Base-by-base conservation (phyloP, 1,139 yeast species). In the Sugiyamaella sp. region DNA sequence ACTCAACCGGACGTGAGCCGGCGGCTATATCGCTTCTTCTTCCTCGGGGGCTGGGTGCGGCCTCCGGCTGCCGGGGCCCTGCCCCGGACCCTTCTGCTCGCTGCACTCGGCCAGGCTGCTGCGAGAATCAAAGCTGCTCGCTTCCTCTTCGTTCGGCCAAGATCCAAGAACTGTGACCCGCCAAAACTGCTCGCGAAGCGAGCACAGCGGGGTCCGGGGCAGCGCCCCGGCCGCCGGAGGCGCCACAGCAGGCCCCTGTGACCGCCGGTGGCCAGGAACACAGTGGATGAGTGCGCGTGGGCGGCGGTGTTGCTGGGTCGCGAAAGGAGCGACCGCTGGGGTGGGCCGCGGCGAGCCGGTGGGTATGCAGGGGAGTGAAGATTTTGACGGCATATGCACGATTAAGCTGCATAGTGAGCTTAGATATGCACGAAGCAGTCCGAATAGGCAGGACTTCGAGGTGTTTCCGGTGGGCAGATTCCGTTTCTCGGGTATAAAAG, bases 291-390 rank as follows among this genome's bases (percentile, higher is more conserved):
- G n/a, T n/a, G n/a, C n/a, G n/a, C n/a, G n/a, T n/a, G n/a, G n/a
- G n/a, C n/a, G n/a, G n/a, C n/a, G n/a, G n/a, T n/a, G n/a, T n/a
- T n/a, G n/a, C n/a, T n/a, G n/a, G n/a, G n/a, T n/a, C n/a, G n/a
- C n/a, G n/a, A n/a, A n/a, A n/a, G n/a, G n/a, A n/a, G n/a, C n/a
- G n/a, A n/a, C n/a, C n/a, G n/a, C 29, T 10, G 29, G 29, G 29
- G 29, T 25, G 9, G 5, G 29, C 45, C 33, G 4, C 48, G 48
- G 48, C 5, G 22, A 5, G 20, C 48, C 48, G 3, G 6, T 32
- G 48, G 48, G 25, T 44, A 44, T 33, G 48, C 48, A 44, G 3
- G 39, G 21, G 12, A 44, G 25, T 6, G 48, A 33, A 44, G 48
- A 44, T 44, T 44, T 44, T 44, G 41, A 43, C 39, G 10, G 38